phyloP scores from a whole-genome alignment of 176 grass and related monocot genomes.

The Carex kokanica region DNA sequence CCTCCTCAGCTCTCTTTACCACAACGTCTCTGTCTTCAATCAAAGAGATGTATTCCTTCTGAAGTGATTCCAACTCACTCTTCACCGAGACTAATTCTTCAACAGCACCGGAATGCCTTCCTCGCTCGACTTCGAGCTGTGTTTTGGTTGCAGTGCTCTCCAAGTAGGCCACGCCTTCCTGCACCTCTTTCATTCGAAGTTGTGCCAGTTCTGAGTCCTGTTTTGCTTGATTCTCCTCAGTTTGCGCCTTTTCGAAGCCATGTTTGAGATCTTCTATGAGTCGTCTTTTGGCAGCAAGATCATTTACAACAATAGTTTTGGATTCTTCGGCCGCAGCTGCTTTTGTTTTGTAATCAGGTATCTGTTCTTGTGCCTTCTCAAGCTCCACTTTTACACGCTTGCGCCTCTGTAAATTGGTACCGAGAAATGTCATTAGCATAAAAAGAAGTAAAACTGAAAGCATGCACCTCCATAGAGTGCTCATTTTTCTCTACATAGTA shows the following conservation, averaged over 20 bases:
- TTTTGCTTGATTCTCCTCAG: slow-evolving; percentile 52
- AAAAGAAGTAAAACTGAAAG: background rate
- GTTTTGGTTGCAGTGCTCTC: slow-evolving; percentile 54
- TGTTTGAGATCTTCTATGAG: slow-evolving; percentile 63
- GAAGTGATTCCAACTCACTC: slow-evolving; percentile 52
- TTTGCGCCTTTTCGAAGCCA: slow-evolving; percentile 56
- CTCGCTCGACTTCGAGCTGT: slow-evolving; percentile 57
- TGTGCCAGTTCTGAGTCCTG: slow-evolving; percentile 56
- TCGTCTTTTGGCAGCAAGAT: slow-evolving; percentile 36
- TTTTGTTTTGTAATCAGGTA: slow-evolving; percentile 44
- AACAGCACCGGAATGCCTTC: slow-evolving; percentile 37
- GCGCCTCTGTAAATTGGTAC: slow-evolving; percentile 38
- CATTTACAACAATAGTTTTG: slow-evolving; percentile 40
- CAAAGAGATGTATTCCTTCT: slow-evolving; percentile 47
- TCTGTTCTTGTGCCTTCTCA: slow-evolving; percentile 46
- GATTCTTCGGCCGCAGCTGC: slow-evolving; percentile 35
- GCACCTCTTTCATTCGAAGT: slow-evolving; percentile 61
- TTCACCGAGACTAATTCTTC: slow-evolving; percentile 56
- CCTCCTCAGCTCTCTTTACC: slow-evolving; percentile 42
- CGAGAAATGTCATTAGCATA: background rate
- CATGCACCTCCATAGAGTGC: background rate
- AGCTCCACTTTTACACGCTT: slow-evolving; percentile 49
- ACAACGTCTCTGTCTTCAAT: slow-evolving; percentile 42
- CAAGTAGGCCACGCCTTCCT: slow-evolving; percentile 39
- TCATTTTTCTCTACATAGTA: background rate